Evolutionary conservation across 2,329 filamentous ascomycete species (phyloP), one percentile per base, ranked within the genome.

Genomic region (Hypomyces rosellus): DNA sequence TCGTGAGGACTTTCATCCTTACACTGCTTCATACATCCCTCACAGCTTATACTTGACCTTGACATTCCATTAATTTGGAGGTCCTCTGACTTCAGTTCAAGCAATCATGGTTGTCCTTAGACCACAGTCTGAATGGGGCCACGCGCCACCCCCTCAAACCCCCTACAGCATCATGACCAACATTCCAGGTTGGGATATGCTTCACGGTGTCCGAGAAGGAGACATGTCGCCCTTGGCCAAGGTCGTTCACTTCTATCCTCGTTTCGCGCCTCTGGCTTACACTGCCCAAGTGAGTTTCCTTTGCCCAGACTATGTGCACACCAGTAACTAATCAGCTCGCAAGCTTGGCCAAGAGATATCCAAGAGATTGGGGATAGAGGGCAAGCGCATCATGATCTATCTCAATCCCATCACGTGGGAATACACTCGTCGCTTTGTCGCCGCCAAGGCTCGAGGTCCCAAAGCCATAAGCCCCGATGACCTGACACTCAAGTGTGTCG

Each of bases 121-220:
- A 38, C 63, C 69, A 0, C 65, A 72, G 5, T 63, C 69, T 14
- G 63, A 68, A 16, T 66, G 73, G 36, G 75, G 74, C 13, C 64
- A 72, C 50, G 74, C 73, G 14, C 60, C 74, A 3, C 74, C 74
- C 1, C 75, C 75, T 2, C 66, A 74, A 46, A 69, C 67, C 1
- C 67, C 72, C 0, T 74, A 77, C 56, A 71, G 69, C 52, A 67
- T 77, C 62, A 73, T 75, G 46, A 63, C 68, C 48, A 73, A 77
- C 56, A 33, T 68, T 2, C 71, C 70, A 1, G 69, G 69, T 20
- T 77, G 74, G 74, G 63, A 71, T 6, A 57, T 63, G 6, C 61
- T 63, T n/a, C 56, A 66, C 41, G 58, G 58, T 4, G 55, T 77
- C 34, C 68, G 73, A 8, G 67, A 74, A 7, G 73, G 73, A 14